Base-by-base conservation (phyloP, 768 basidiomycete species). In the Mycena indigotica region DNA sequence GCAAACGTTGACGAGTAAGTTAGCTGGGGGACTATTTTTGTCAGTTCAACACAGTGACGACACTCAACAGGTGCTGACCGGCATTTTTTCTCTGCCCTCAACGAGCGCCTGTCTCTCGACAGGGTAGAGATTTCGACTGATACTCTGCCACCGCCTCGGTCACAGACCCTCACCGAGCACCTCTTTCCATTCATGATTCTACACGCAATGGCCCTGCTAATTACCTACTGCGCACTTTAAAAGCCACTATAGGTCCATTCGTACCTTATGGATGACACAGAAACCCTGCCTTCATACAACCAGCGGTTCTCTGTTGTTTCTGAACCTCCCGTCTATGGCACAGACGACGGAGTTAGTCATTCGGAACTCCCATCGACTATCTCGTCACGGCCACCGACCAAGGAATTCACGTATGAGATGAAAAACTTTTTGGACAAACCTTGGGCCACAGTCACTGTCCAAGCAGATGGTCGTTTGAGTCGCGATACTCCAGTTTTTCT, bases 361-460 rank as follows among this genome's bases (percentile, higher is more conserved):
- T n/a, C n/a, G n/a, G n/a, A n/a, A n/a, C n/a, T n/a, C n/a, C n/a
- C n/a, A n/a, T 23, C 41, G 8, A 21, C 6, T 6, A 8, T 8
- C 52, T 21, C 32, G 35, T 28, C 29, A 24, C 13, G 52, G 6
- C 41, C 21, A 21, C 12, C n/a, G 8, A 23, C 51, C 28, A 61
- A 61, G n/a, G 41, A 44, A n/a, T 61, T 32, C 40, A 40, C 53
- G n/a, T 54, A 44, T 24, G 60, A 61, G 25, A 44, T 61, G 23
- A 53, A 30, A 21, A 57, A 50, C 30, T 23, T 19, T 26, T 26
- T 46, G 25, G n/a, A 24, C 52, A 57, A 57, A 26, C 39, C 60
- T 19, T 54, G 52, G 60, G 53, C 52, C 3, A 56, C 32, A 12
- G 46, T 61, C 17, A 56, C 55, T 12, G 23, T 61, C 21, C 52